These are phyloP conservation scores for Abrus precatorius DNA, from an alignment of 306 rosid species.

Conservation along the genomic window DNA sequence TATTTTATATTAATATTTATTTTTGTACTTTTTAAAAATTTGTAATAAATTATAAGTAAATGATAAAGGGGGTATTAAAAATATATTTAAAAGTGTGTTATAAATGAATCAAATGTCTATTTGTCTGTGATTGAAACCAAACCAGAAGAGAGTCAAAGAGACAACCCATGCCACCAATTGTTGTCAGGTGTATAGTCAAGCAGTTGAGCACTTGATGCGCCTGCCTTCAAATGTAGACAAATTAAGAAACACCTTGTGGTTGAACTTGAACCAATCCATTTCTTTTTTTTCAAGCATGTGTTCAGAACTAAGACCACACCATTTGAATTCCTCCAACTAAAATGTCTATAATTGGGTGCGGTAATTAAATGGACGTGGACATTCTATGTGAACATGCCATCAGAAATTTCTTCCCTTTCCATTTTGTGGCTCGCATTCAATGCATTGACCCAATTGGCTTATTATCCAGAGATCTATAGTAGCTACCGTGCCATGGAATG, in stretches of 20 bases:
- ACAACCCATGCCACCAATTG: not conserved
- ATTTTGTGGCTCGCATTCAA: slow-evolving; percentile 30
- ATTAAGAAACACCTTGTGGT: slow-evolving; percentile 40
- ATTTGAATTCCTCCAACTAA: slow-evolving; percentile 44
- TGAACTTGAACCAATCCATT: slow-evolving; percentile 39
- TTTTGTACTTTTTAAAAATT: too few relatives aligned
- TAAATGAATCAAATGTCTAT: not conserved
- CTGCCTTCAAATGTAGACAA: not conserved
- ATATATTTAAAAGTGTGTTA: too few relatives aligned
- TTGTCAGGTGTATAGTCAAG: slow-evolving; percentile 39
- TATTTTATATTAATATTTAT: too few relatives aligned
- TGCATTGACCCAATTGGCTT: slow-evolving; percentile 43
- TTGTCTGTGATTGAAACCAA: not conserved
- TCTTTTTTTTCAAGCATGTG: slow-evolving; percentile 41
- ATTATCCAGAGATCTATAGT: not conserved
- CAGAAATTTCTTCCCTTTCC: not conserved
- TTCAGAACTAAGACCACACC: slow-evolving; percentile 16
- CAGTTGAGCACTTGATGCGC: slow-evolving; percentile 19
- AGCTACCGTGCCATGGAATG: not conserved
- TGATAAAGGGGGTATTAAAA: too few relatives aligned
- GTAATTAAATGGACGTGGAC: slow-evolving; percentile 48
- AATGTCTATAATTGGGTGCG: slow-evolving; percentile 43
- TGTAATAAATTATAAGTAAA: too few relatives aligned
- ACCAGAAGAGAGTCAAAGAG: slow-evolving; percentile 10
- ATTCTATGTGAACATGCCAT: slow-evolving; percentile 38